Conservation (phyloP, 1,139 yeast genomes). For the Nakaseomyces uthaithaninus region DNA sequence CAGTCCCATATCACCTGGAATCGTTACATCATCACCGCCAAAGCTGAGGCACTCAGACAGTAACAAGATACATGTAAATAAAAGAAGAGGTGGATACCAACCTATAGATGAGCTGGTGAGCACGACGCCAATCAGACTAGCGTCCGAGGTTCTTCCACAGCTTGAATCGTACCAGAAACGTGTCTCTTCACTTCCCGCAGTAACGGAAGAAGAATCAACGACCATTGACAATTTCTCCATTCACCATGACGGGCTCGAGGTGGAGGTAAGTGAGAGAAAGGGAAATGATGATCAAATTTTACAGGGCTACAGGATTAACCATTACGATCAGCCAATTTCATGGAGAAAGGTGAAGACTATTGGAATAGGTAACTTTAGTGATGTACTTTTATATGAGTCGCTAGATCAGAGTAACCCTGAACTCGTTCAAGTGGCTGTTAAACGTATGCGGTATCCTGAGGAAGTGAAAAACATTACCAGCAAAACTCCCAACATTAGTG, state of each 20-base stretch:
- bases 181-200: slow-evolving; percentile 23
- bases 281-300: slow-evolving; percentile 8
- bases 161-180: slow-evolving; percentile 16
- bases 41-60: slow-evolving; percentile 1
- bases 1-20: slow-evolving; percentile 22
- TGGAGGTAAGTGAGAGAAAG: slow-evolving; percentile 12
- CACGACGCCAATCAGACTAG: background rate
- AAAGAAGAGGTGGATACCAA: slow-evolving; percentile 2
- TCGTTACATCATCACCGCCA: slow-evolving; percentile 14
- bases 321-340: slow-evolving; percentile 17
- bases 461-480: slow-evolving; percentile 12
- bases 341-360: slow-evolving; percentile 34
- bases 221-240: slow-evolving; percentile 1
- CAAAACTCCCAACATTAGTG: slow-evolving; percentile 21
- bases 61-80: slow-evolving; percentile 1
- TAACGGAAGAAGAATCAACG: slow-evolving; percentile 17
- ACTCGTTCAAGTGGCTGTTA: slow-evolving; percentile 32
- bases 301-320: slow-evolving; percentile 25
- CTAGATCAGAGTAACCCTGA: slow-evolving; percentile 17
- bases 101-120: slow-evolving; percentile 2
- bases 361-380: slow-evolving; percentile 56
- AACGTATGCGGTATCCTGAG: slow-evolving; percentile 30
- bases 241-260: slow-evolving; percentile 15
- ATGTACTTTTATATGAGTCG: slow-evolving; percentile 42
- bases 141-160: slow-evolving; percentile 2